phyloP scores from a whole-genome alignment of 78 protist genomes.

The Chrysochromulina parva region DNA sequence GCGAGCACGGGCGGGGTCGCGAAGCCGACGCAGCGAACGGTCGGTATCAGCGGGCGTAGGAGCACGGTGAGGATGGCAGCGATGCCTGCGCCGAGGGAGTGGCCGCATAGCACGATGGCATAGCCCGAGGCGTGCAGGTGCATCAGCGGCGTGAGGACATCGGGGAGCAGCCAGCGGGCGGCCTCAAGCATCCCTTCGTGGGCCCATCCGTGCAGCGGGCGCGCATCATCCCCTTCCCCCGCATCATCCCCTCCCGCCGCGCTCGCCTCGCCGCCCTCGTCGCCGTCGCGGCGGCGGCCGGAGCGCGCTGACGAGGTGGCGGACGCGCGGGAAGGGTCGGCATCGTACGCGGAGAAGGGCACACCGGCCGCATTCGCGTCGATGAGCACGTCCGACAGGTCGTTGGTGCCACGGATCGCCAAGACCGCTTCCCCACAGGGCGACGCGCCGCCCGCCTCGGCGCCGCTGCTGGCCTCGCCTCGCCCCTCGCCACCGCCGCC shows the following conservation, averaged over 20 bases:
- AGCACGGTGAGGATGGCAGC: not conserved
- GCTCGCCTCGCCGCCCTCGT: too few species aligned
- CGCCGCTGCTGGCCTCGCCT: too few species aligned
- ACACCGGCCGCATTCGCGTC: not conserved
- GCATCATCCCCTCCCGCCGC: too few species aligned
- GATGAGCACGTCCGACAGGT: not conserved
- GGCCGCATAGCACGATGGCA: not conserved
- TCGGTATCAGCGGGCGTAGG: not conserved
- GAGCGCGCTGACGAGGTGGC: too few species aligned
- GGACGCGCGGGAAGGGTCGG: too few species aligned
- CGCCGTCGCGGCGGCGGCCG: too few species aligned
- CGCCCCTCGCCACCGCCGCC: too few species aligned
- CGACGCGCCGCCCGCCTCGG: too few species aligned
- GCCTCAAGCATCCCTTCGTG: not conserved
- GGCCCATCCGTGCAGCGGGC: not conserved
- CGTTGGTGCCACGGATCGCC: not conserved
- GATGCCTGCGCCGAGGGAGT: constrained; percentile 17
- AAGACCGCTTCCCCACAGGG: not conserved
- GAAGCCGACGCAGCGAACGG: not conserved
- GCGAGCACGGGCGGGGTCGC: not conserved
- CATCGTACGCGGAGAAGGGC: not conserved
- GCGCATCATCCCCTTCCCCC: too few species aligned
- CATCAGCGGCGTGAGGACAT: not conserved
- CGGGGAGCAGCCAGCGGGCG: not conserved
- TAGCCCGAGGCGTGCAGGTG: not conserved